Evolutionary conservation across 495 filamentous ascomycete species (phyloP), one percentile per base, ranked within the genome.

Genomic region (Chaetomidium leptoderma): DNA sequence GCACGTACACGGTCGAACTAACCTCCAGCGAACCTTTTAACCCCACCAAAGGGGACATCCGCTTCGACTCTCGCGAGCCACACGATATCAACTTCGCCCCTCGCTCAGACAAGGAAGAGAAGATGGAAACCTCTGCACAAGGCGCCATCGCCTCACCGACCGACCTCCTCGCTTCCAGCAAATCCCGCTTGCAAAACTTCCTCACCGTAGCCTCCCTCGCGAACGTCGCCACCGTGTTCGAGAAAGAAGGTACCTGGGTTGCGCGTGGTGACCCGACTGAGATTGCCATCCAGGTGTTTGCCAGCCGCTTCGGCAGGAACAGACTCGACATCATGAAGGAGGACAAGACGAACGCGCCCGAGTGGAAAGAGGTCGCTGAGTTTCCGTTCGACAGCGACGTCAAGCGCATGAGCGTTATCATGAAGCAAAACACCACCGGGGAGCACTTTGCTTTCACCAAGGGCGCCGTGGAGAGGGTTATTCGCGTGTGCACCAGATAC

Each of bases 331-430:
- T 35, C 58, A 78, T n/a, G 79, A 79, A 16, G 78, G 86, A 75
- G 80, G 86, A 74, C 70, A 79, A 57, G 10, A 53, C 23, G 10
- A 47, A 10, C 26, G 17, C 13, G 6, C 45, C 60, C 0, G 33
- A 62, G 49, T 71, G 67, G 67, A 55, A 29, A 27, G 82, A 89
- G 55, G 70, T 86, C 13, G 81, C 81, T 16, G 89, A 93, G 66
- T 91, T 88, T 57, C 86, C 87, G 0, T 93, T 93, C 57, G 88
- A 92, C 63, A 88, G 83, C 43, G 79, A 80, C 37, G 85, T 93
- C 67, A 93, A 92, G 75, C 81, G 85, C 35, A 93, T 93, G 89
- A 86, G 87, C 26, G 86, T 90, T 47, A 75, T 90, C 37, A 91
- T 89, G 67, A 65, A 76, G 53, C 44, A 61, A 26, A 51, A 51